Conservation (phyloP, 2,329 filamentous ascomycete genomes). For the Fusarium neocosmosporiellum region DNA sequence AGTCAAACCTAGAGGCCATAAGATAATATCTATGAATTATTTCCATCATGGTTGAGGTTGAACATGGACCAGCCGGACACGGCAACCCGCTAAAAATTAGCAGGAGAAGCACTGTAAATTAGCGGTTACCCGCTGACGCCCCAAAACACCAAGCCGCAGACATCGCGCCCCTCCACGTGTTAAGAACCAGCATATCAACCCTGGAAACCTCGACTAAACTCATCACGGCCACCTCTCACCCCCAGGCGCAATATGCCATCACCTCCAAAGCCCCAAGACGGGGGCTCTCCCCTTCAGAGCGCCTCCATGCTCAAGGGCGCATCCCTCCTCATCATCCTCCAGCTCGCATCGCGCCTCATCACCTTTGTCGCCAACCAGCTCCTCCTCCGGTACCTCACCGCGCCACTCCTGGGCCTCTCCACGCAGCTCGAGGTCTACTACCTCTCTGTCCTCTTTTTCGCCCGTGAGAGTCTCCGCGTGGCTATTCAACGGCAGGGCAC, state of each 20-base stretch:
- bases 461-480: constrained; percentile 90
- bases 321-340: constrained; percentile 86
- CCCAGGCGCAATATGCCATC: constrained; percentile 5
- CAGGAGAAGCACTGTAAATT: background rate
- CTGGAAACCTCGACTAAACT: background rate
- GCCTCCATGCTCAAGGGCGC: constrained; percentile 73
- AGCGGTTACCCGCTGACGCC: constrained; percentile 4
- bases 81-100: background rate
- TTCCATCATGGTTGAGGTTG: background rate
- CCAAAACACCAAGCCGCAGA: constrained; percentile 6
- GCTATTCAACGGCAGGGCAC: constrained; percentile 82
- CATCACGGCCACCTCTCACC: background rate
- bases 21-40: background rate
- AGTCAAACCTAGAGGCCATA: background rate
- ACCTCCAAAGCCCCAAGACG: background rate
- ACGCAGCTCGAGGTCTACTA: constrained; percentile 94
- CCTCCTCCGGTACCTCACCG: constrained; percentile 87
- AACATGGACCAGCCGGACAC: background rate
- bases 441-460: constrained; percentile 93
- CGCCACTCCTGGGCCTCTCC: constrained; percentile 83
- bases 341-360: constrained; percentile 85
- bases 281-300: background rate
- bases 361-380: constrained; percentile 95
- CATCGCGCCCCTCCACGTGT: constrained; percentile 24
- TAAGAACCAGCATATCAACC: constrained; percentile 4